These are phyloP conservation scores for Fusarium setosum DNA, from an alignment of 2,329 filamentous ascomycete genomes.

Conservation along the genomic window DNA sequence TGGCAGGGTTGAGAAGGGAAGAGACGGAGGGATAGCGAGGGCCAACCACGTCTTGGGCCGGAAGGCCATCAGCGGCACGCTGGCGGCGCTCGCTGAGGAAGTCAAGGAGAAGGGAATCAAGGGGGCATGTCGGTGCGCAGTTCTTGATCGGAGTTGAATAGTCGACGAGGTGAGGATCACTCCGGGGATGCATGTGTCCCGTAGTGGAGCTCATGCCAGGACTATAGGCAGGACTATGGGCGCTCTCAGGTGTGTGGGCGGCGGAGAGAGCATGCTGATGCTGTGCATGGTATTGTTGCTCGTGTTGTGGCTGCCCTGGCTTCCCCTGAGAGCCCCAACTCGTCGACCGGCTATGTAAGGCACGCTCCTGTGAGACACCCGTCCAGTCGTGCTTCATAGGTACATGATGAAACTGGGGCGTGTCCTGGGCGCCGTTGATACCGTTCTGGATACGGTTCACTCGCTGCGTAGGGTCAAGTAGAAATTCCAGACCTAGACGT, in stretches of 20 bases:
- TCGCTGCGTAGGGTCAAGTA: conserved; percentile 71
- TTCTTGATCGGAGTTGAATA: conserved; percentile 64
- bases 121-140: conserved; percentile 75
- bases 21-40: conserved; percentile 84
- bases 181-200: conserved; percentile 29
- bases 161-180: conserved; percentile 28
- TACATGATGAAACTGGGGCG: conserved; percentile 55
- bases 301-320: conserved; percentile 20
- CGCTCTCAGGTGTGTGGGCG: conserved; percentile 36
- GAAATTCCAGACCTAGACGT: conserved; percentile 77
- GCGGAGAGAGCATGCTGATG: conserved; percentile 29
- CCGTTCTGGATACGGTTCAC: conserved; percentile 64
- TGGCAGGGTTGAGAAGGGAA: conserved; percentile 78
- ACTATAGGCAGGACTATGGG: conserved; percentile 35
- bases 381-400: conserved; percentile 65
- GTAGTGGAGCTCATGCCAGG: conserved; percentile 32
- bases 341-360: conserved; percentile 35
- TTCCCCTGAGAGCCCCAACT: conserved; percentile 41
- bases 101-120: conserved; percentile 83
- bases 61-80: conserved; percentile 72
- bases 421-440: conserved; percentile 60
- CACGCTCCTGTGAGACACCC: conserved; percentile 42
- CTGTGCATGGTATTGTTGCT: conserved; percentile 32
- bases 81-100: conserved; percentile 78
- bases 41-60: conserved; percentile 74